These are phyloP conservation scores for Leccinum uliginosum DNA, from an alignment of 768 basidiomycete species.

Conservation along the genomic window DNA sequence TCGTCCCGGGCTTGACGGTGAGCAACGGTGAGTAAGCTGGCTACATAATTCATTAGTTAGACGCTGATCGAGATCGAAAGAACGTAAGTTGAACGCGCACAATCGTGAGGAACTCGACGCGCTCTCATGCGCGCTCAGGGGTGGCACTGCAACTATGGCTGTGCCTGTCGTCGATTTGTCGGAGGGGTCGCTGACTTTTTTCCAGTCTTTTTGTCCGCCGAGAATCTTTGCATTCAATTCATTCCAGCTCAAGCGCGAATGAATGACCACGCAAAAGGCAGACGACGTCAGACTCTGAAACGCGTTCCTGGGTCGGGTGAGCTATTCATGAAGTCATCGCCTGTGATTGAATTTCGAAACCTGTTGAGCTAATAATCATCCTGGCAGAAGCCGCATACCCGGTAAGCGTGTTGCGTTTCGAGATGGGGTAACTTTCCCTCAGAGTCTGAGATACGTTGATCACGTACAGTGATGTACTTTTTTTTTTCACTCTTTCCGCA, in stretches of 20 bases:
- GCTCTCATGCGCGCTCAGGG: neutral
- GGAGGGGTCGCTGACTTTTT: constrained; percentile 3
- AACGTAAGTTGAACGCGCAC: neutral
- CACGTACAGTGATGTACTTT: constrained; percentile 5
- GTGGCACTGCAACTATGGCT: constrained; percentile 10
- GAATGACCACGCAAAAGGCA: neutral
- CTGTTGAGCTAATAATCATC: neutral
- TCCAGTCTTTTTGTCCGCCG: neutral
- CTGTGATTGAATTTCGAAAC: neutral
- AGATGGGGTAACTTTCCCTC: neutral
- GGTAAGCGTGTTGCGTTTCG: neutral
- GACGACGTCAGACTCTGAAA: constrained; percentile 2
- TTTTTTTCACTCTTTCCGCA: constrained; percentile 7
- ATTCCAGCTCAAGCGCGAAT: neutral
- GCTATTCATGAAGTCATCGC: neutral
- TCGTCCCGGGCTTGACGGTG: constrained; percentile 2
- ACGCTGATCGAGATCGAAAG: neutral
- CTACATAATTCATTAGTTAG: neutral
- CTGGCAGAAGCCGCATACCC: neutral
- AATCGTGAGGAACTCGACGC: neutral
- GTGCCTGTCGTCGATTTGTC: constrained; percentile 6
- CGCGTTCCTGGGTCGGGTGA: neutral
- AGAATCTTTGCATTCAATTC: neutral
- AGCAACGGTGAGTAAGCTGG: neutral
- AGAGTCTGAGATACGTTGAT: neutral